Conservation (phyloP, 164 flowering plant genomes). For the Kalanchoe fedtschenkoi region DNA sequence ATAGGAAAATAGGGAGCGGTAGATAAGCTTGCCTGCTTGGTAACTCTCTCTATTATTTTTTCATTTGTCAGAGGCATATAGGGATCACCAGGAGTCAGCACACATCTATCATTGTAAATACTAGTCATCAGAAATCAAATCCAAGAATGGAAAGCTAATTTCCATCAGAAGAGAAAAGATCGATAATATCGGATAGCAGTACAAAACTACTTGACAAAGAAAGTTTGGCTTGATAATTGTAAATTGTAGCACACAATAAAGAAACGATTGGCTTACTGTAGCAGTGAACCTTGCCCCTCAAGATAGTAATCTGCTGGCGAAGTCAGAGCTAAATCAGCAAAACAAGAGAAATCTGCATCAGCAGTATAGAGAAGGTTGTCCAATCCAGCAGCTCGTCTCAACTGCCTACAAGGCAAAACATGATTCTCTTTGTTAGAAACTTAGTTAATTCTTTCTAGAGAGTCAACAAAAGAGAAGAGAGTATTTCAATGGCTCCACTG, state of each 20-base stretch:
- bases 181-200: not conserved
- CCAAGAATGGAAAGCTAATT: not conserved
- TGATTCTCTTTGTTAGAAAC: not conserved
- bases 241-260: no score
- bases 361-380: constrained; percentile 95
- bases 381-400: constrained; percentile 62
- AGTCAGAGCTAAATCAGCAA: constrained; percentile 91
- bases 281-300: constrained; percentile 92
- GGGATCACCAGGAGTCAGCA: constrained; percentile 95
- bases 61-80: constrained; percentile 90
- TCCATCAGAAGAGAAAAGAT: not conserved
- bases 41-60: constrained; percentile 65
- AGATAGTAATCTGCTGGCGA: constrained; percentile 95
- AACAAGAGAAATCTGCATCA: constrained; percentile 98
- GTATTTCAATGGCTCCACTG: not conserved
- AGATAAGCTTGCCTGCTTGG: constrained; percentile 61
- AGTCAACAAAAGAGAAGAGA: not conserved
- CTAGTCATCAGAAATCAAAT: not conserved
- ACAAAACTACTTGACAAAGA: not conserved
- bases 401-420: constrained; percentile 35
- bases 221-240: not conserved
- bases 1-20: not conserved
- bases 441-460: not conserved
- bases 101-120: constrained; percentile 40
- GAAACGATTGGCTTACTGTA: constrained; percentile 59